Evolutionary conservation across 2,329 filamentous ascomycete species (phyloP).

Genomic region (Colletotrichum higginsianum): DNA sequence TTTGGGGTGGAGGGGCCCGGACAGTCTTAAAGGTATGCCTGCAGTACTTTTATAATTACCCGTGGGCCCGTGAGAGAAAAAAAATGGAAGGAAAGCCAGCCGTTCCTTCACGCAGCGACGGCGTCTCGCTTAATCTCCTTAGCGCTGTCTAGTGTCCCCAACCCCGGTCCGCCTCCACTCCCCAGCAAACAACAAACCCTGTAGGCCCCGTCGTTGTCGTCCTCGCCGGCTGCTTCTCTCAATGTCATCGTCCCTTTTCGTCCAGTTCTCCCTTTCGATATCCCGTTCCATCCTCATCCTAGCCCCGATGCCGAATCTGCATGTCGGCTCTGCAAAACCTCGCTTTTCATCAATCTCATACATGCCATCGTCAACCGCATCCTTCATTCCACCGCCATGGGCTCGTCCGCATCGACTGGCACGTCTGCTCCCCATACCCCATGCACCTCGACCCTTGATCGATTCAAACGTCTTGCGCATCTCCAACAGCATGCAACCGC

Average conservation of each 20-base stretch:
- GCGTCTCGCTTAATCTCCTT: constrained; percentile 43
- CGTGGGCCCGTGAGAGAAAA: constrained; percentile 43
- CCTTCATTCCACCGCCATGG: not conserved
- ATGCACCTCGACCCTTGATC: not conserved
- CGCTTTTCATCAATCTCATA: not conserved
- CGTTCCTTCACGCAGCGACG: constrained; percentile 43
- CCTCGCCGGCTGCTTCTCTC: constrained; percentile 17
- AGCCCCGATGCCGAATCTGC: not conserved
- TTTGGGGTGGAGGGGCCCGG: constrained; percentile 43
- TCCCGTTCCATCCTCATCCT: constrained; percentile 1
- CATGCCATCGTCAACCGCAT: not conserved
- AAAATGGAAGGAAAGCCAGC: constrained; percentile 43
- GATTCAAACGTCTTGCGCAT: not conserved
- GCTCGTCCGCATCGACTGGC: not conserved
- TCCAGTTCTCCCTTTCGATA: constrained; percentile 19
- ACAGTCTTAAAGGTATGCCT: constrained; percentile 43
- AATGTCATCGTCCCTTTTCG: constrained; percentile 30
- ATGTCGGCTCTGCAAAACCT: not conserved
- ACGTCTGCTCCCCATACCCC: not conserved
- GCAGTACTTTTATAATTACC: constrained; percentile 44
- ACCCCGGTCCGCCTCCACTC: constrained; percentile 41
- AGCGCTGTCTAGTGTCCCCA: constrained; percentile 40
- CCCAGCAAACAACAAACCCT: constrained; percentile 42
- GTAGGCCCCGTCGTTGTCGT: constrained; percentile 25
- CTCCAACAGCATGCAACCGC: not conserved